A percentile compares a stretch with the other conserved stretches of the same genome.
Evolutionary conservation across 345 rosid species (phyloP).

Genomic region (Geranium rotundifolium): DNA sequence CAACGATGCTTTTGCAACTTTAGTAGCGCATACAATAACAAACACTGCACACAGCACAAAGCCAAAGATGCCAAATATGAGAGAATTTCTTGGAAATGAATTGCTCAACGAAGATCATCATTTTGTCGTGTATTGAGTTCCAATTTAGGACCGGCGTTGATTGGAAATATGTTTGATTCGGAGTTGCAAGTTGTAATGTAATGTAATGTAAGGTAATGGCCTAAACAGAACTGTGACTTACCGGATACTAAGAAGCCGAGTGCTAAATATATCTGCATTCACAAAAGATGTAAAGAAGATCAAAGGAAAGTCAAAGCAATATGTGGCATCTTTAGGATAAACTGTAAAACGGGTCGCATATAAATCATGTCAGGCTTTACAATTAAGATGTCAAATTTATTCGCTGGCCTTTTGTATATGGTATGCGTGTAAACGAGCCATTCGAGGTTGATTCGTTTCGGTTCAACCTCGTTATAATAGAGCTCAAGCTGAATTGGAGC

Average conservation of each 20-base stretch:
- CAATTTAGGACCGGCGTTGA: background rate
- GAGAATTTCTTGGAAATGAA: background rate
- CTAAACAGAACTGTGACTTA: conserved; percentile 9
- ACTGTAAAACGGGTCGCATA: no score
- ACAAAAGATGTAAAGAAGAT: background rate
- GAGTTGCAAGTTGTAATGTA: background rate
- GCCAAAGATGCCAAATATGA: background rate
- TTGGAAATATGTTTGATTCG: background rate
- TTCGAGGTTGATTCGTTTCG: no score
- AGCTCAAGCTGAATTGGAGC: no score
- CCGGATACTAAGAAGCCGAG: conserved; percentile 27
- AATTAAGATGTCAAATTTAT: no score
- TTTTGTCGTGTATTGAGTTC: background rate
- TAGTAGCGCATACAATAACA: conserved; percentile 25
- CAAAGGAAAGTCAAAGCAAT: background rate
- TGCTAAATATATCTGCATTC: conserved; percentile 30
- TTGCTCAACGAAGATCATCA: background rate
- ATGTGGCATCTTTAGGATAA: background rate
- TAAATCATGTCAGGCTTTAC: no score
- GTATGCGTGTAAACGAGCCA: no score
- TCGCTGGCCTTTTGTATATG: no score
- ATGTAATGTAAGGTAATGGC: background rate
- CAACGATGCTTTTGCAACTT: conserved; percentile 35
- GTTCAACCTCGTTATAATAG: no score
- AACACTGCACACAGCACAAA: conserved; percentile 14